Percentiles rank a stretch among this genome's conserved stretches.
phyloP scores from a whole-genome alignment of 192 early-diverging fungal genomes.

The Geranomyces michiganensis region DNA sequence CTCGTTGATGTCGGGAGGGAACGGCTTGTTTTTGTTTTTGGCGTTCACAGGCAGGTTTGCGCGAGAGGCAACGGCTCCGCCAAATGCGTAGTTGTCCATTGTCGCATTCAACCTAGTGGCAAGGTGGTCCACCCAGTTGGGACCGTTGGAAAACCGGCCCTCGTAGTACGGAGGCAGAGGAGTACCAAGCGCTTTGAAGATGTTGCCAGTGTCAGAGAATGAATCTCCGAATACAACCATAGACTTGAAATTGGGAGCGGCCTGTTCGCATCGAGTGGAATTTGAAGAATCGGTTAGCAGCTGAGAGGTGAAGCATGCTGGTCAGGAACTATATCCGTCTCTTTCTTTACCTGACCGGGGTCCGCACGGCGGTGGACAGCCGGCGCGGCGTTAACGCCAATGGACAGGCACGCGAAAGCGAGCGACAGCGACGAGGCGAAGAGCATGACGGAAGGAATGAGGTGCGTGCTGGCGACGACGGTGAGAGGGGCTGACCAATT shows the following conservation, averaged over 20 bases:
- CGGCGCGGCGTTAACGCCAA: too few relatives aligned
- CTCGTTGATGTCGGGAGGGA: slow-evolving; percentile 21
- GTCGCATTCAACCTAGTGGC: slow-evolving; percentile 15
- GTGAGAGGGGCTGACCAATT: too few relatives aligned
- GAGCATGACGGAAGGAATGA: too few relatives aligned
- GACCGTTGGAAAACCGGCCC: slow-evolving; percentile 49
- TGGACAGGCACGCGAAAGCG: too few relatives aligned
- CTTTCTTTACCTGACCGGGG: too few relatives aligned
- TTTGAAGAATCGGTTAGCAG: too few relatives aligned
- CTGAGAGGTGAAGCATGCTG: too few relatives aligned
- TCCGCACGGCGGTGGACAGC: too few relatives aligned
- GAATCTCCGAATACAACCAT: slow-evolving; percentile 62
- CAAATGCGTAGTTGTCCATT: slow-evolving; percentile 18
- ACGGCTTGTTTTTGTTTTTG: not conserved
- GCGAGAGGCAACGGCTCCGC: slow-evolving; percentile 4
- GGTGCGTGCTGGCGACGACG: too few relatives aligned
- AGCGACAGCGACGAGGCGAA: too few relatives aligned
- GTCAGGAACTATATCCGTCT: too few relatives aligned
- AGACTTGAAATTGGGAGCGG: slow-evolving; percentile 34
- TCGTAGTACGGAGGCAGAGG: slow-evolving; percentile 38
- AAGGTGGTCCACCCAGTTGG: slow-evolving; percentile 38
- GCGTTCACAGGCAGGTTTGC: not conserved
- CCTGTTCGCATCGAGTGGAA: too few relatives aligned
- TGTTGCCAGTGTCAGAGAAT: slow-evolving; percentile 52
- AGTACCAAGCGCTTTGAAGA: slow-evolving; percentile 22